Evolutionary conservation across 1,284 basidiomycete species (phyloP).

Genomic region (Flammula alnicola): DNA sequence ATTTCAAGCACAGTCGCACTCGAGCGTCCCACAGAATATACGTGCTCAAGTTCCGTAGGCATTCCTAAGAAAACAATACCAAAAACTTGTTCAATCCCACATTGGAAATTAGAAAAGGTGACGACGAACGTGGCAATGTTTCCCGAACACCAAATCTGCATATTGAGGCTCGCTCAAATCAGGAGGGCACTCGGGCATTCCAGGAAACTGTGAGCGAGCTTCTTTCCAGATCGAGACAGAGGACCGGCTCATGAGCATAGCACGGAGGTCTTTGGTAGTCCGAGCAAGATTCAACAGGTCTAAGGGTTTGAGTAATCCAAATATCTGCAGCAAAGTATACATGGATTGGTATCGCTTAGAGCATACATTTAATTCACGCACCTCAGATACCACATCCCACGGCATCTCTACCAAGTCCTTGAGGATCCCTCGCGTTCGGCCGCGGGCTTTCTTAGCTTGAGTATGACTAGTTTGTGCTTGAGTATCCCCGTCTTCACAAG

Average conservation of each 20-base stretch:
- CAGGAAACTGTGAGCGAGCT: constrained; percentile 29
- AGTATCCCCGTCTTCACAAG: too few relatives aligned
- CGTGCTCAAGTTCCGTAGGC: too few relatives aligned
- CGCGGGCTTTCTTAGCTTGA: too few relatives aligned
- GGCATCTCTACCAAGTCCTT: constrained; percentile 19
- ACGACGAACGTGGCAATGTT: constrained; percentile 29
- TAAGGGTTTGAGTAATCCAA: constrained; percentile 7
- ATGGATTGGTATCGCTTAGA: neutral
- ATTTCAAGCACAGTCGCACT: too few relatives aligned
- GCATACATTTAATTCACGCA: neutral
- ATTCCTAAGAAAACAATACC: too few relatives aligned
- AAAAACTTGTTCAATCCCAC: too few relatives aligned
- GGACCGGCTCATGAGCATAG: neutral
- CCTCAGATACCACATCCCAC: constrained; percentile 24
- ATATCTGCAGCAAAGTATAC: constrained; percentile 10
- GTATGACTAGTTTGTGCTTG: too few relatives aligned
- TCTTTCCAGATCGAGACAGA: constrained; percentile 7
- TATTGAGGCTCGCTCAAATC: constrained; percentile 34
- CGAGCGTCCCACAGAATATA: too few relatives aligned
- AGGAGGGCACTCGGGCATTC: constrained; percentile 34
- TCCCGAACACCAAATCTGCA: constrained; percentile 30
- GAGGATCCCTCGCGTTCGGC: too few relatives aligned
- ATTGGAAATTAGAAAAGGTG: neutral
- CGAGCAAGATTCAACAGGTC: constrained; percentile 17
- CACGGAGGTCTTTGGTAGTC: constrained; percentile 12